phyloP scores from a whole-genome alignment of 2,329 filamentous ascomycete genomes.

The Colletotrichum filicis region DNA sequence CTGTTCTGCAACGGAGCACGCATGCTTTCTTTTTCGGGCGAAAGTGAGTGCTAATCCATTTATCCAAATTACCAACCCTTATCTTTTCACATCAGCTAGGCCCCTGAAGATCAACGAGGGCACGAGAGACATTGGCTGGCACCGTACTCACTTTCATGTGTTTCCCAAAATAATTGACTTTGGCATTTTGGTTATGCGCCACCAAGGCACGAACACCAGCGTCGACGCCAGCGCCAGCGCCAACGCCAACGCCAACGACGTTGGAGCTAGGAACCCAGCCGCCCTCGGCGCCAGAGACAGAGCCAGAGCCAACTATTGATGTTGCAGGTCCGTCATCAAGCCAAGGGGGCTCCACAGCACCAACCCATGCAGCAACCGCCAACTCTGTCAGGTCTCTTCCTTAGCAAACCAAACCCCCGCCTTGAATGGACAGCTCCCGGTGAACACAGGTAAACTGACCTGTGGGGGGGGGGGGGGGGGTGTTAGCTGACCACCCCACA shows the following conservation, averaged over 20 bases:
- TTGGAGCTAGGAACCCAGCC: slow-evolving; percentile 13
- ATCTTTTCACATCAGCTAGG: no score
- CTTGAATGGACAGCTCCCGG: slow-evolving; percentile 4
- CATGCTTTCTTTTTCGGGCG: slow-evolving; percentile 22
- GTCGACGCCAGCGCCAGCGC: not conserved
- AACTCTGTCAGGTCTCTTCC: not conserved
- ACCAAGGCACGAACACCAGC: not conserved
- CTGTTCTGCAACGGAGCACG: slow-evolving; percentile 25
- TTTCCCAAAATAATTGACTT: not conserved
- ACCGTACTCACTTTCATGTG: not conserved
- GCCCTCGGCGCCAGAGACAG: not conserved
- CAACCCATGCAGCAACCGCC: not conserved
- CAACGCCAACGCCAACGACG: slow-evolving; percentile 1
- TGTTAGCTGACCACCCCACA: no score
- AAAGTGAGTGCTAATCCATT: not conserved
- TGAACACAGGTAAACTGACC: no score
- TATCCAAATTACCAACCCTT: not conserved
- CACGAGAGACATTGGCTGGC: not conserved
- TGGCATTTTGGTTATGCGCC: not conserved
- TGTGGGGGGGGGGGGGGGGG: no score
- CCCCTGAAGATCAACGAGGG: not conserved
- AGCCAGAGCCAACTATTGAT: slow-evolving; percentile 25
- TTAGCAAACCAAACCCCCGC: slow-evolving; percentile 7
- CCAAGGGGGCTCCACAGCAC: not conserved
- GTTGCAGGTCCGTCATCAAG: not conserved